Percentiles rank a stretch among this genome's conserved stretches.
phyloP scores from a whole-genome alignment of 1,284 basidiomycete species.

The Cutaneotrichosporon cyanovorans region DNA sequence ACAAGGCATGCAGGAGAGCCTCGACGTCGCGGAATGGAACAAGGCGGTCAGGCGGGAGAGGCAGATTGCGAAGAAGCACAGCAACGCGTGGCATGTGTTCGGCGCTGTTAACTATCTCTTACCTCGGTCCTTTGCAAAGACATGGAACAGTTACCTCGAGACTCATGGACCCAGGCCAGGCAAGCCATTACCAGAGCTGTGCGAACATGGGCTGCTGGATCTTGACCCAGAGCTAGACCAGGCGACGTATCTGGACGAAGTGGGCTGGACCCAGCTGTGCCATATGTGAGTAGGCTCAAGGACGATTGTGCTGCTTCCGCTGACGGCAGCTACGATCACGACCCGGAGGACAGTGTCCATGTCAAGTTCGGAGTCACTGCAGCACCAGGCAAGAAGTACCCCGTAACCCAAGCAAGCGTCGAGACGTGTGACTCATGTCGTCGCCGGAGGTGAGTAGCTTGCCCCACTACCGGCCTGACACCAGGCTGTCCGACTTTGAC shows the following conservation, averaged over 20 bases:
- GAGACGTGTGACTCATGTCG: conserved; percentile 14
- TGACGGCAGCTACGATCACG: conserved; percentile 17
- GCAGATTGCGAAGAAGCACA: conserved; percentile 1
- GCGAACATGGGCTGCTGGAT: conserved; percentile 33
- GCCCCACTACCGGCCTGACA: background rate
- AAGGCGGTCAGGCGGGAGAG: conserved; percentile 7
- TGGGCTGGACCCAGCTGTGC: conserved; percentile 24
- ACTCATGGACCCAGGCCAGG: conserved; percentile 5
- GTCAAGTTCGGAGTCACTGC: conserved; percentile 13
- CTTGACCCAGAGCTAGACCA: conserved; percentile 29
- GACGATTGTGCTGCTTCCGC: too few relatives aligned
- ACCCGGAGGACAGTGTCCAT: conserved; percentile 13
- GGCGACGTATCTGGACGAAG: conserved; percentile 11
- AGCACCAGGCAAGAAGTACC: background rate
- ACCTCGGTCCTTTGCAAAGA: conserved; percentile 17
- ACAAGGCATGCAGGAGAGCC: background rate
- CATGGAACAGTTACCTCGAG: conserved; percentile 21
- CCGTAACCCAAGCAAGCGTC: conserved; percentile 1
- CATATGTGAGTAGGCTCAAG: conserved; percentile 17
- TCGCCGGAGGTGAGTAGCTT: conserved; percentile 5
- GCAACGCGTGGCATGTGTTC: conserved; percentile 11
- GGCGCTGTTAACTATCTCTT: conserved; percentile 23
- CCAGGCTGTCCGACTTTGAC: conserved; percentile 17
- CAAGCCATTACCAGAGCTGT: conserved; percentile 17
- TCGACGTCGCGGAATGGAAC: conserved; percentile 1